Evolutionary conservation across 225 moss, liverwort and hornwort species (phyloP), one percentile per base, ranked within the genome.

Genomic region (Polytrichum commune): DNA sequence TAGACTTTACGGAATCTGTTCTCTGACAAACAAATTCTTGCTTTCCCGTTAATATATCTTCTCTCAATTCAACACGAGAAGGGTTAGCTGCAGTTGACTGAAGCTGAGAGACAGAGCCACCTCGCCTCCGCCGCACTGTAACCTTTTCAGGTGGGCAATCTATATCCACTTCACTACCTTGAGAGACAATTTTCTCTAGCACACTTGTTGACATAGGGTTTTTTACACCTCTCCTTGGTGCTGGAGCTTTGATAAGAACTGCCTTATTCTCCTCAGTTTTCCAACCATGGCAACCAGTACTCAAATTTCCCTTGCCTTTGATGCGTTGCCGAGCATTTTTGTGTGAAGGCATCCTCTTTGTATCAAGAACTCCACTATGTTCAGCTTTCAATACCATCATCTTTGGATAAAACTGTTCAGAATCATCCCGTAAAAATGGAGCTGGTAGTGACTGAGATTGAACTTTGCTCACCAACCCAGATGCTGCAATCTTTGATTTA

Each of bases 91-190:
- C 8, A 13, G 29, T 20, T 23, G 57, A 27, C 54, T 54, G 67
- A 38, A 55, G 63, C 22, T 38, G 22, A 63, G 60, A 60, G 38
- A 25, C 55, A 55, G 65, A 54, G 5, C 55, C 68, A 63, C 60
- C 53, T 25, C 69, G 65, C 27, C 68, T 64, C 35, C 46, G 30
- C 27, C 61, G n/a, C 63, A 65, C 5, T 64, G 33, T 54, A 54
- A 66, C 24, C 73, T 70, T 72, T 22, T 67, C 80, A 18, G 68
- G 58, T 64, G 53, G 28, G 5, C 22, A 63, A 23, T 68, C 32
- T 62, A 55, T 63, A 27, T 80, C 38, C 56, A 28, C 65, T 69
- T 69, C 69, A 26, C n/a, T 60, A 69, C 19, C 28, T 73, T 63
- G 77, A 35, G 53, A 54, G 26, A 35, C 4, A 35, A 23, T 7